phyloP scores from a whole-genome alignment of 495 filamentous ascomycete species.

The Tuber magnatum region DNA sequence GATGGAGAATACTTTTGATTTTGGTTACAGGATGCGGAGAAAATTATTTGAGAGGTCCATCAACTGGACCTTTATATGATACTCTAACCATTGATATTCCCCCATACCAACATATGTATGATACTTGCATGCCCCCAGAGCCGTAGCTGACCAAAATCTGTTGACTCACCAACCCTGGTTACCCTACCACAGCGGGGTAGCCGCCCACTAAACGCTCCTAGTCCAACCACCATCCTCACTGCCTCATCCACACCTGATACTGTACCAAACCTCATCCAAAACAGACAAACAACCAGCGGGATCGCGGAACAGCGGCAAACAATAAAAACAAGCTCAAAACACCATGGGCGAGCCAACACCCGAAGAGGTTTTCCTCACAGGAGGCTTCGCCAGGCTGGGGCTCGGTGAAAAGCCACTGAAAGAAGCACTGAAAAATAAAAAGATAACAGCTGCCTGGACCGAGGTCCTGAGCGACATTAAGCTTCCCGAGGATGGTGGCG shows the following conservation, averaged over 20 bases:
- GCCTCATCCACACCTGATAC: not conserved
- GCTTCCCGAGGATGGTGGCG: constrained; percentile 17
- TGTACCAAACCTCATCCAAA: not conserved
- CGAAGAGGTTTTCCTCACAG: constrained; percentile 25
- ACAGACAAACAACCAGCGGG: not conserved
- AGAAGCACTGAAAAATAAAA: constrained; percentile 39
- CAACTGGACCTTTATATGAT: not conserved
- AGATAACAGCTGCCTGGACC: constrained; percentile 32
- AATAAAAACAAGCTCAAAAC: not conserved
- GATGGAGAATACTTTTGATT: not conserved
- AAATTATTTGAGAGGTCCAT: not conserved
- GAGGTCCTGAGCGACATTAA: constrained; percentile 15
- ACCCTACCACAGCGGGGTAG: not conserved
- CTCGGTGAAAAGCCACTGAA: constrained; percentile 37
- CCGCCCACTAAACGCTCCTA: not conserved
- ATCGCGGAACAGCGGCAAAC: not conserved
- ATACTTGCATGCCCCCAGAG: not conserved
- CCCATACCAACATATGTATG: not conserved
- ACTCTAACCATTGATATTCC: not conserved
- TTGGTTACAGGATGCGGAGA: not conserved
- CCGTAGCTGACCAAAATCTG: not conserved
- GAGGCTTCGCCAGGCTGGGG: constrained; percentile 33
- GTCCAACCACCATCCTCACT: not conserved
- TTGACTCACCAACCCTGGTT: not conserved
- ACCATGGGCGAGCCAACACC: constrained; percentile 25